These are phyloP conservation scores for Capronia coronata DNA, from an alignment of 2,329 filamentous ascomycete species.

Conservation along the genomic window DNA sequence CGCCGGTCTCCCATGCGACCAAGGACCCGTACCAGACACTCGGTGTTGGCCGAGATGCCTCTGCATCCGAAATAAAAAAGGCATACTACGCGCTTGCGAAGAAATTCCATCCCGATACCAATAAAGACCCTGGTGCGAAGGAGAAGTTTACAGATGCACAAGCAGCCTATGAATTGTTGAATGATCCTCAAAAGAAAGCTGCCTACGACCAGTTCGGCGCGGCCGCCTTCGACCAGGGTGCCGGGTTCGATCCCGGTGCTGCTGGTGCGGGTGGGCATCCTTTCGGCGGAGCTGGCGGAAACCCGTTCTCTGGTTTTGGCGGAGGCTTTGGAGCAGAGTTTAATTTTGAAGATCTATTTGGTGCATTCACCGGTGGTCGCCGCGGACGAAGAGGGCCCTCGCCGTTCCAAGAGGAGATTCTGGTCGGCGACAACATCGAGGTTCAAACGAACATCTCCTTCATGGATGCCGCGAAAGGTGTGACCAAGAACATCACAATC, in stretches of 20 bases:
- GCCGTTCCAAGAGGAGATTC: slow-evolving; percentile 70
- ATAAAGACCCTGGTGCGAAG: slow-evolving; percentile 89
- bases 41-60: slow-evolving; percentile 75
- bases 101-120: slow-evolving; percentile 96
- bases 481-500: slow-evolving; percentile 78
- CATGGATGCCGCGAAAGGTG: slow-evolving; percentile 90
- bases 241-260: slow-evolving; percentile 71
- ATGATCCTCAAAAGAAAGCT: slow-evolving; percentile 86
- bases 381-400: slow-evolving; percentile 49
- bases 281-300: slow-evolving; percentile 45
- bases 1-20: slow-evolving; percentile 56
- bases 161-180: slow-evolving; percentile 85
- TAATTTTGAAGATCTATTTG: slow-evolving; percentile 95
- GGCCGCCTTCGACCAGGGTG: slow-evolving; percentile 60
- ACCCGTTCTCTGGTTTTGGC: slow-evolving; percentile 40
- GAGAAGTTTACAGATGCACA: slow-evolving; percentile 93
- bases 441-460: slow-evolving; percentile 90
- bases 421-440: slow-evolving; percentile 95
- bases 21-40: slow-evolving; percentile 83
- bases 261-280: slow-evolving; percentile 54
- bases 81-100: slow-evolving; percentile 97
- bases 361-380: slow-evolving; percentile 67
- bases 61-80: slow-evolving; percentile 87
- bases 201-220: slow-evolving; percentile 87
- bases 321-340: slow-evolving; percentile 72